Evolutionary conservation across 768 basidiomycete genomes (phyloP).

Genomic region (Pleurotus salmoneostramineus): DNA sequence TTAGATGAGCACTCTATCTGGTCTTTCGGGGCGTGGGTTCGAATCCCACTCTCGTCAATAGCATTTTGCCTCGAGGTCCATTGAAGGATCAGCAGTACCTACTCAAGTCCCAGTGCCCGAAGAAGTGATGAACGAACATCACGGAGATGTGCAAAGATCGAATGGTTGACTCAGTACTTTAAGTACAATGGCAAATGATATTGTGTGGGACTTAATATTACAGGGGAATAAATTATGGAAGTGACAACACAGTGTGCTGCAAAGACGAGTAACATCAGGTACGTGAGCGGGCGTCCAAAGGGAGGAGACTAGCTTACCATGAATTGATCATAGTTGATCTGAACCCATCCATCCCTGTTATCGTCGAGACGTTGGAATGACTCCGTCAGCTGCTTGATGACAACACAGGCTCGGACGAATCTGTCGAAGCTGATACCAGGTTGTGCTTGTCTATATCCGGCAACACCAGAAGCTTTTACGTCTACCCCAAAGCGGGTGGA

Average conservation of each 20-base stretch:
- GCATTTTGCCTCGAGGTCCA: neutral
- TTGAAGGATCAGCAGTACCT: too few species aligned
- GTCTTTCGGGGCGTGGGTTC: constrained; percentile 48
- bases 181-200: too few species aligned
- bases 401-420: constrained; percentile 82
- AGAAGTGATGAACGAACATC: too few species aligned
- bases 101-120: too few species aligned
- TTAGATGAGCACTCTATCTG: constrained; percentile 16
- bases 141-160: too few species aligned
- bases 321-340: constrained; percentile 78
- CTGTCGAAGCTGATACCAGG: constrained; percentile 85
- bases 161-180: too few species aligned
- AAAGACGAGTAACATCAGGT: too few species aligned
- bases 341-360: constrained; percentile 73
- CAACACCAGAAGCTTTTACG: constrained; percentile 48
- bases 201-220: neutral
- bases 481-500: constrained; percentile 42
- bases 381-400: constrained; percentile 75
- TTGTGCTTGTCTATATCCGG: constrained; percentile 18
- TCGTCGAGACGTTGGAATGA: constrained; percentile 77
- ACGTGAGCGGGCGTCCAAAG: too few species aligned
- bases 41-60: constrained; percentile 46
- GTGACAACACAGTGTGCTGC: neutral
- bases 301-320: constrained; percentile 33
- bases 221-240: neutral